Conservation (phyloP, 352 stramenopile species). For the Phytopythium kandeliae region DNA sequence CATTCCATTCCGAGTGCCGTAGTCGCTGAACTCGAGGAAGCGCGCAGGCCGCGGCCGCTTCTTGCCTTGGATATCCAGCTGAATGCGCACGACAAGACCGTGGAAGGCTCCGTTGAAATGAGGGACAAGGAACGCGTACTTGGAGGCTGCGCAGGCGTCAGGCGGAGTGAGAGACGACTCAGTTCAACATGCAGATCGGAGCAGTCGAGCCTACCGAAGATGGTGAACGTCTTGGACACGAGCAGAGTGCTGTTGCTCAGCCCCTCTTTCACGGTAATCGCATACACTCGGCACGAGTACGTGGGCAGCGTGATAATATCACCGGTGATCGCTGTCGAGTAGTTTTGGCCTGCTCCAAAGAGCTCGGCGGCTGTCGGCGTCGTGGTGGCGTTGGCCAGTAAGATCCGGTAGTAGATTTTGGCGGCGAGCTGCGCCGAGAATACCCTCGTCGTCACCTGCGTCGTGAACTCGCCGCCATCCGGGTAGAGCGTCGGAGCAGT, state of each 20-base stretch:
- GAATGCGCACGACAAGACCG: slow-evolving; percentile 49
- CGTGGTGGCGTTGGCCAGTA: slow-evolving; percentile 14
- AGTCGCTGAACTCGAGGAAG: slow-evolving; percentile 79
- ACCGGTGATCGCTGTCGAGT: slow-evolving; percentile 25
- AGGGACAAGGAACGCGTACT: slow-evolving; percentile 67
- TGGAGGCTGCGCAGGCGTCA: slow-evolving; percentile 33
- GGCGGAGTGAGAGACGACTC: not conserved
- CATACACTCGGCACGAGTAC: slow-evolving; percentile 56
- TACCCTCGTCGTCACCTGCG: slow-evolving; percentile 46
- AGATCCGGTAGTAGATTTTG: slow-evolving; percentile 54
- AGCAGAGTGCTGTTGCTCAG: slow-evolving; percentile 44
- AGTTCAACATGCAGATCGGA: not conserved
- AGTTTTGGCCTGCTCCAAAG: slow-evolving; percentile 19
- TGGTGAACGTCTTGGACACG: slow-evolving; percentile 42
- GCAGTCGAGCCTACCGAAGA: slow-evolving; percentile 38
- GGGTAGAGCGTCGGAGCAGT: slow-evolving; percentile 45
- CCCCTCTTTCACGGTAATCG: slow-evolving; percentile 57
- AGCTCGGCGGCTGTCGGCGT: slow-evolving; percentile 14
- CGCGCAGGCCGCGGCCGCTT: slow-evolving; percentile 65
- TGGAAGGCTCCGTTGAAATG: slow-evolving; percentile 71
- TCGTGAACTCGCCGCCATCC: slow-evolving; percentile 46
- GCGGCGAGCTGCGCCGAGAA: slow-evolving; percentile 49
- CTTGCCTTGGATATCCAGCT: slow-evolving; percentile 69
- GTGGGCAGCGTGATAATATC: slow-evolving; percentile 45
- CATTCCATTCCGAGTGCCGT: slow-evolving; percentile 55